A percentile compares a stretch with the other conserved stretches of the same genome.
Evolutionary conservation across 2,329 filamentous ascomycete species (phyloP).

Genomic region (Diaporthe aspalathi): DNA sequence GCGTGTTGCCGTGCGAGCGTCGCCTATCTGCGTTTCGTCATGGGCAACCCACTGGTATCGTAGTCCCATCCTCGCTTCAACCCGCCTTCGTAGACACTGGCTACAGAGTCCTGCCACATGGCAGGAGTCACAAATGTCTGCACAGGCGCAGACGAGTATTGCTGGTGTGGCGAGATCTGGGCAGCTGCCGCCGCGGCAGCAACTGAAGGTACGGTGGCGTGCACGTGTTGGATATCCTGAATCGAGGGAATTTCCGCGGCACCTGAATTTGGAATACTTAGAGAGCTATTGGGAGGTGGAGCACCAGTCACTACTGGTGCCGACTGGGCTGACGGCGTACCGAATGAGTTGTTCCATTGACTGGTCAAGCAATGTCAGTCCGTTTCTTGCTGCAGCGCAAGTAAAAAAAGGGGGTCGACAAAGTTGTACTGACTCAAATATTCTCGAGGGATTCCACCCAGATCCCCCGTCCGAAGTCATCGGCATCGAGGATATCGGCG

Average conservation of each 20-base stretch:
- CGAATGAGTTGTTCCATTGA: slow-evolving; percentile 96
- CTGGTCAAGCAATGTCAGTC: slow-evolving; percentile 57
- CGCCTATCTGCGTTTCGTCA: slow-evolving; percentile 48
- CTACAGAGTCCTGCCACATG: slow-evolving; percentile 80
- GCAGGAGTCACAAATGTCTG: slow-evolving; percentile 74
- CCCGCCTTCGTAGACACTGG: slow-evolving; percentile 74
- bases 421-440: slow-evolving; percentile 81
- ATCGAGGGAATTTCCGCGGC: slow-evolving; percentile 65
- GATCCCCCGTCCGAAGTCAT: slow-evolving; percentile 68
- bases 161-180: slow-evolving; percentile 56
- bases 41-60: slow-evolving; percentile 51
- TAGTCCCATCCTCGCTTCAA: slow-evolving; percentile 73
- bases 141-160: slow-evolving; percentile 65
- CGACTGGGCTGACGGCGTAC: slow-evolving; percentile 70
- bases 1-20: background rate
- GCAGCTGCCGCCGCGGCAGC: slow-evolving; percentile 43
- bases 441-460: slow-evolving; percentile 85
- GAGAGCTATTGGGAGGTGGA: slow-evolving; percentile 58
- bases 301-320: slow-evolving; percentile 53
- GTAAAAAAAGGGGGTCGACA: slow-evolving; percentile 17
- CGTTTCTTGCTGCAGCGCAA: slow-evolving; percentile 8
- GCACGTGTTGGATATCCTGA: slow-evolving; percentile 63
- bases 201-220: slow-evolving; percentile 56
- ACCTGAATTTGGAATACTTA: slow-evolving; percentile 65
- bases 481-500: slow-evolving; percentile 66